Evolutionary conservation across 73 alveolate genomes (phyloP), one percentile per base, ranked within the genome.

Genomic region (Paraurostyla sp.): DNA sequence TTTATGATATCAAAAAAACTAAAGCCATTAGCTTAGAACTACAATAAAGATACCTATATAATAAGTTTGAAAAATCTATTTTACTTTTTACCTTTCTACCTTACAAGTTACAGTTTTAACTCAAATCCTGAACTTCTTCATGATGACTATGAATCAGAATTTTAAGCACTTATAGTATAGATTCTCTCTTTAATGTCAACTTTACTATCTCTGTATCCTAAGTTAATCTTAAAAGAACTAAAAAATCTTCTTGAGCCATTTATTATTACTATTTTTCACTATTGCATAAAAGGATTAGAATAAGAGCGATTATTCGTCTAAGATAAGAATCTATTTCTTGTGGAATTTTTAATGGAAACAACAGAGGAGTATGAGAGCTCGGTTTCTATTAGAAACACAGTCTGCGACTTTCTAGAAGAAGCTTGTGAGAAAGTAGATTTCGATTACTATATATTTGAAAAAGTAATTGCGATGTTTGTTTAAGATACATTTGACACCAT

Each of bases 331-430:
- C 35, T 22, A 20, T 75, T 69, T 75, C 25, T 75, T 6, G 51
- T 48, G 4, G 54, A 32, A 43, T 75, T 75, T 22, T 46, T n/a
- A n/a, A n/a, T 75, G 41, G 87, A 75, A 3, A 18, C 87, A 3
- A 48, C 11, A 30, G 73, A 32, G 20, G 76, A 75, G 15, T 43
- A 75, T 46, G 69, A 46, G 27, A 36, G 25, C 13, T 22, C 11
- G 33, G 36, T 75, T 2, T 75, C 87, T 3, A 75, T 75, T 23
- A 43, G 87, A n/a, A 46, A 73, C 3, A 49, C 87, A 11, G 73
- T 75, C 3, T 43, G 69, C 25, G 87, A 75, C 48, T 75, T 75
- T 48, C 6, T 75, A 4, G 87, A 75, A 32, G 87, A 75, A 22
- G 51, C 60, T 6, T 49, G 56, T 33, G 18, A 75, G 30, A 50